Evolutionary conservation across 2,329 filamentous ascomycete genomes (phyloP).

Genomic region (Exophiala dermatitidis): DNA sequence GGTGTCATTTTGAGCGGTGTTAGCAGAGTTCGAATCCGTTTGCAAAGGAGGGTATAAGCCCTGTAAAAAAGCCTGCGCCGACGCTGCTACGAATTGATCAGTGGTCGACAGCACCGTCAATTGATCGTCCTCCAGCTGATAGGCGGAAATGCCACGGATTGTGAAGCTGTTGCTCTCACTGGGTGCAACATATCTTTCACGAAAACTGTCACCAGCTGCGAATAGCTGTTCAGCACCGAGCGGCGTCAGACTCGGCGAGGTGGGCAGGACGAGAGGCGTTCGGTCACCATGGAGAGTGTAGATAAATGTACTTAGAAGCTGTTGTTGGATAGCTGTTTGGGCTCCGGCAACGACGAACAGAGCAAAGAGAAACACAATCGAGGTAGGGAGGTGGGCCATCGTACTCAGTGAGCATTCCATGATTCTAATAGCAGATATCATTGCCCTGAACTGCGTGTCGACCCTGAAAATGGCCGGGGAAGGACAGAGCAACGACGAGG

Average conservation of each 20-base stretch:
- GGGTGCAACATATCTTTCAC: constrained; percentile 45
- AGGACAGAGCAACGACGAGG: constrained; percentile 2
- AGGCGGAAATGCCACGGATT: constrained; percentile 41
- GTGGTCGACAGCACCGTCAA: constrained; percentile 44
- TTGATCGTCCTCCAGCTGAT: constrained; percentile 41
- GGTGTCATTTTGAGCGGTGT: constrained; percentile 44
- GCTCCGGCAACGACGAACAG: constrained; percentile 11
- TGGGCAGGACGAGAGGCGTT: constrained; percentile 40
- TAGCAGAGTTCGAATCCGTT: constrained; percentile 32
- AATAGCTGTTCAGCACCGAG: constrained; percentile 51
- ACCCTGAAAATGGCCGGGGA: background rate
- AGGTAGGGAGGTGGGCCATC: background rate
- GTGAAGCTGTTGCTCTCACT: constrained; percentile 24
- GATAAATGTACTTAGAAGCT: constrained; percentile 45
- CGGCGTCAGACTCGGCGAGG: constrained; percentile 41
- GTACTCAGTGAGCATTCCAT: constrained; percentile 5
- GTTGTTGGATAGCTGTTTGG: constrained; percentile 30
- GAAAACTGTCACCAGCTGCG: constrained; percentile 45
- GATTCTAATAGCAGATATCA: background rate
- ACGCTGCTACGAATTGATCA: constrained; percentile 43
- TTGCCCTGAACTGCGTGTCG: background rate
- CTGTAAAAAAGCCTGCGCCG: constrained; percentile 56
- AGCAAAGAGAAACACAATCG: constrained; percentile 10
- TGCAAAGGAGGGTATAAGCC: constrained; percentile 51
- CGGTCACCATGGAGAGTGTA: constrained; percentile 51